Evolutionary conservation across 345 rosid genomes (phyloP), one percentile per base, ranked within the genome.

Genomic region (Erysimum cheiranthoides): DNA sequence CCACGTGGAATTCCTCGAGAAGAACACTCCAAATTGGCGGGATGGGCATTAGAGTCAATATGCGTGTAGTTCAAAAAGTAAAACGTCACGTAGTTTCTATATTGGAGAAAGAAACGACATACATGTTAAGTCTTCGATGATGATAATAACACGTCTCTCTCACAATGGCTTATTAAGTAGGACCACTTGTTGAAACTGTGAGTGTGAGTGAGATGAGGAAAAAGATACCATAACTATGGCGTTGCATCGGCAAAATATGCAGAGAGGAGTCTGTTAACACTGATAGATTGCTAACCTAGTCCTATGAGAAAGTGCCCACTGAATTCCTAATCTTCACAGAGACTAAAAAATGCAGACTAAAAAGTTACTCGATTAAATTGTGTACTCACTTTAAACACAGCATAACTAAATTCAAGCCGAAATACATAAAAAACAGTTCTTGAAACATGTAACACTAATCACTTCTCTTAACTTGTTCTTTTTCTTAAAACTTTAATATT

Each of bases 211-310:
- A 34, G 34, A 57, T 18, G 46, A 43, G 54, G 36, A 35, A 32
- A 31, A 65, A 54, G 34, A 43, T 25, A 72, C 76, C 31, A n/a
- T 16, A 50, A 61, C 61, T 80, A 84, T 80, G 85, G 82, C 87
- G 63, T 56, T 81, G 86, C 70, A 80, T 91, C 97, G 72, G 93
- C 92, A 61, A 91, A 79, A 71, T 51, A 75, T 66, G 72, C 58
- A 47, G 43, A 35, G 21, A 27, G 42, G 13, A 3, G 3, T 14
- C 25, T 21, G n/a, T n/a, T 21, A 21, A 21, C 25, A 21, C 25
- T 21, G 25, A 21, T 21, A 21, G 25, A 21, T 21, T 21, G 25
- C 25, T 21, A 21, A 21, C 25, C 25, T 21, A 21, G 25, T 21
- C 25, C 25, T 21, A 21, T 21, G 25, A 21, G 25, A 21, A 21